Percentiles rank a stretch among this genome's conserved stretches.
Conservation (phyloP, 257 asterid species). For the Ilex aquifolium region DNA sequence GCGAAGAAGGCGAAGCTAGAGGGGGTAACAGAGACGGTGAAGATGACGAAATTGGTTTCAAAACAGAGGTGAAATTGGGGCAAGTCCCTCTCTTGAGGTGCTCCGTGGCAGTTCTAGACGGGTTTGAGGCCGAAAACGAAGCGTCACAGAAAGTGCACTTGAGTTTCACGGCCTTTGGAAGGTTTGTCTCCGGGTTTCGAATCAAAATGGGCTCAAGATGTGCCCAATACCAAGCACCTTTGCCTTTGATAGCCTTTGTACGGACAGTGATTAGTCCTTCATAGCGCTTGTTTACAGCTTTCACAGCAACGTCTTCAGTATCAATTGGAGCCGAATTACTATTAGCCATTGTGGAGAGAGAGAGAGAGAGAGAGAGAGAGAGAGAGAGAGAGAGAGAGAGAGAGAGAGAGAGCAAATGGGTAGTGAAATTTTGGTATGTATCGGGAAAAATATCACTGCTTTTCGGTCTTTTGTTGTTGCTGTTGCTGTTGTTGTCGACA, state of each 20-base stretch:
- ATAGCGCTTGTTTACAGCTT: constrained; percentile 57
- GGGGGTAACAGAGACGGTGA: constrained; percentile 47
- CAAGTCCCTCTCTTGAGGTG: constrained; percentile 77
- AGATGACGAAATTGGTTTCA: constrained; percentile 39
- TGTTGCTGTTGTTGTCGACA: constrained; percentile 17
- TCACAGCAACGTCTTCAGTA: constrained; percentile 50
- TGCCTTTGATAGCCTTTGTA: constrained; percentile 80
- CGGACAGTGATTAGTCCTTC: constrained; percentile 67
- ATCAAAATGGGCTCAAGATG: constrained; percentile 80
- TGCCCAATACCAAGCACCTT: constrained; percentile 99
- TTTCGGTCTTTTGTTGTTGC: constrained; percentile 8
- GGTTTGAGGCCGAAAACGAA: constrained; percentile 76
- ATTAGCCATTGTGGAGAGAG: constrained; percentile 35
- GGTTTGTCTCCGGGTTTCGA: constrained; percentile 50
- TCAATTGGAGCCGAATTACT: constrained; percentile 31
- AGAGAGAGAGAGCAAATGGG: constrained; percentile 6
- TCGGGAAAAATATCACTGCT: not conserved
- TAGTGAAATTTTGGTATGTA: constrained; percentile 1
- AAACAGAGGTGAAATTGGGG: constrained; percentile 53
- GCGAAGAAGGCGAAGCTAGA: constrained; percentile 66
- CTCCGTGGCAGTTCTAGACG: constrained; percentile 83
- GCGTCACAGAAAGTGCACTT: constrained; percentile 69
- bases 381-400: not conserved
- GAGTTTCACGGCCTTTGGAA: constrained; percentile 77
- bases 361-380: not conserved